Base-by-base conservation (phyloP, 768 basidiomycete species). In the Cystobasidium tubakii region DNA sequence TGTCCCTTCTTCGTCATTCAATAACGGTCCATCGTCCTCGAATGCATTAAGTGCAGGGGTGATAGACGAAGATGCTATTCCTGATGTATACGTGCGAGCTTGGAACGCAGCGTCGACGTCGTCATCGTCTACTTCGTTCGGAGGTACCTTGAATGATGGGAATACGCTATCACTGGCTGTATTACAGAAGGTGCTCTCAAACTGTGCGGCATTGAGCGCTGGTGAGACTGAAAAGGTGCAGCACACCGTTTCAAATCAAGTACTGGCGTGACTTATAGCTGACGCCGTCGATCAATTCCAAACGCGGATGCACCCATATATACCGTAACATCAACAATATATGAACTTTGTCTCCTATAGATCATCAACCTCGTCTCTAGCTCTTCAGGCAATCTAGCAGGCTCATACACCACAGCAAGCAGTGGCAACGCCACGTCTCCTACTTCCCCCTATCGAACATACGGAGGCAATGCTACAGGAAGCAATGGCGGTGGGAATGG, bases 311-410 rank as follows among this genome's bases (percentile, higher is more conserved):
- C 54, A 57, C 54, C 12, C 23, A 55, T 55, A 23, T n/a, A n/a
- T n/a, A n/a, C n/a, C n/a, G n/a, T n/a, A n/a, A n/a, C n/a, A n/a
- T n/a, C n/a, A n/a, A n/a, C n/a, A n/a, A n/a, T n/a, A n/a, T n/a
- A n/a, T n/a, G n/a, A n/a, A n/a, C n/a, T n/a, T n/a, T n/a, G n/a
- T n/a, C n/a, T n/a, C n/a, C n/a, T n/a, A n/a, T 55, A 71, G 69
- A 71, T 71, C 29, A 44, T 60, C 54, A 71, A 60, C 42, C 53
- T 71, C 54, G 55, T 71, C 17, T 71, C 69, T 12, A 36, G 55
- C 21, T 39, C 63, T 19, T 27, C 33, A 43, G 25, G 36, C 63
- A 65, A 36, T 65, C 43, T 65, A 46, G 36, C 63, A 12, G 7
- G 13, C 13, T 65, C 63, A 25, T 39, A 39, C 23, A 42, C 63